Base-by-base conservation (phyloP, 768 basidiomycete genomes). In the Harrya chromipes region DNA sequence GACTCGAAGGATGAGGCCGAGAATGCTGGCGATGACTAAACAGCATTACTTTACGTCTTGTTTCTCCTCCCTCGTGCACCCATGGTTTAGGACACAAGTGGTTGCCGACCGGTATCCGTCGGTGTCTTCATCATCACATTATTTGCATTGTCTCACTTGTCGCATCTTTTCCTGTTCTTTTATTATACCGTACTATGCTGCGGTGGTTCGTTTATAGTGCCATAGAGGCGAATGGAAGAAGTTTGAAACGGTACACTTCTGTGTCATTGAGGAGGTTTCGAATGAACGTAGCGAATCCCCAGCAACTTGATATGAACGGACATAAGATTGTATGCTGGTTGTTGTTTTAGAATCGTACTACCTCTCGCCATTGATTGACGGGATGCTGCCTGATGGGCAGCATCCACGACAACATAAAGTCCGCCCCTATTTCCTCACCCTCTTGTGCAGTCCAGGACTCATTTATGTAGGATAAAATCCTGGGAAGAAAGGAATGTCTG, bases 1-100 rank as follows among this genome's bases (percentile, higher is more conserved):
- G 87, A 89, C 39, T 63, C 73, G 50, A 88, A 89, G 71, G 85
- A 90, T 14, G 88, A 87, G 47, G 73, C 60, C 36, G 86, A 84
- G 35, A 78, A 74, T 33, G 73, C 82, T 43, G 83, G 73, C 43
- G 86, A 89, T 52, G 87, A 90, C 68, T 83, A 80, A 65, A 78
- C 50, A 39, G 53, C 24, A 40, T 45, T 29, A 27, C 37, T 40
- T 53, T 59, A 34, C 40, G 27, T 51, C 36, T 46, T 45, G 27
- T 41, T 42, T 46, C 26, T 45, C 35, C 29, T 63, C 47, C 40
- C 55, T 56, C 46, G 57, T 48, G 49, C 63, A 50, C 56, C 56
- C 43, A 47, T 40, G 23, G 54, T 46, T 52, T 45, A 43, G 52
- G 43, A 43, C 31, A 47, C 50, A 24, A 21, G 51, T 33, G 37